Evolutionary conservation across 331 rosid genomes (phyloP).

Genomic region (Erythrophleum ivorense): DNA sequence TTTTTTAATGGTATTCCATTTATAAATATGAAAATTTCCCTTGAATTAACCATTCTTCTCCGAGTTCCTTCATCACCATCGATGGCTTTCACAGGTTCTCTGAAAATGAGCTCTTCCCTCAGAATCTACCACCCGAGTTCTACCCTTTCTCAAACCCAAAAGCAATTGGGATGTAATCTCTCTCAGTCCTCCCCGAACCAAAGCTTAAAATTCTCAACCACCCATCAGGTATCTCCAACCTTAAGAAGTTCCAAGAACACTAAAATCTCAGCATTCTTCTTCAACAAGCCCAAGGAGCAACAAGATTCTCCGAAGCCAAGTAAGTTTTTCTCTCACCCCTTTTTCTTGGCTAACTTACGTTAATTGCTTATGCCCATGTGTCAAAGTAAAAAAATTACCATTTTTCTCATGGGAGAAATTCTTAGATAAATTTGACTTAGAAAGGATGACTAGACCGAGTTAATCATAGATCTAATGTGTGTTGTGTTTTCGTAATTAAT

Average conservation of each 20-base stretch:
- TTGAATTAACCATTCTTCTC: background rate
- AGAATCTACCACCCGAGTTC: constrained; percentile 36
- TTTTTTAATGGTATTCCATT: background rate
- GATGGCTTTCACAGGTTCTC: constrained; percentile 64
- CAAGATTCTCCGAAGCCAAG: constrained; percentile 56
- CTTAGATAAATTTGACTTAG: background rate
- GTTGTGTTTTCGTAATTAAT: too few relatives aligned
- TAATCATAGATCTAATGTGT: background rate
- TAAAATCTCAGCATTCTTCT: constrained; percentile 57
- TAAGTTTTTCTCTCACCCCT: constrained; percentile 34
- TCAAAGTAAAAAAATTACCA: constrained; percentile 16
- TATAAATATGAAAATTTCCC: constrained; percentile 33
- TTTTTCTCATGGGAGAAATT: background rate
- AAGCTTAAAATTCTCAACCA: constrained; percentile 29
- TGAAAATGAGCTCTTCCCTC: constrained; percentile 48
- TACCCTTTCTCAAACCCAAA: constrained; percentile 47
- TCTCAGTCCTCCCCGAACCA: constrained; percentile 43
- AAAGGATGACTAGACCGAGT: background rate
- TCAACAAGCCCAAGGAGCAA: constrained; percentile 45
- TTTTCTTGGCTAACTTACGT: background rate
- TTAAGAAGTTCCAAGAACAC: constrained; percentile 45
- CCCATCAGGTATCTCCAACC: constrained; percentile 33
- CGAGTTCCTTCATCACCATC: constrained; percentile 25
- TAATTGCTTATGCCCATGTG: background rate
- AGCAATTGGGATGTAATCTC: constrained; percentile 45